These are phyloP conservation scores for Cyclanthera cordifolia DNA, from an alignment of 306 rosid species.

Conservation along the genomic window DNA sequence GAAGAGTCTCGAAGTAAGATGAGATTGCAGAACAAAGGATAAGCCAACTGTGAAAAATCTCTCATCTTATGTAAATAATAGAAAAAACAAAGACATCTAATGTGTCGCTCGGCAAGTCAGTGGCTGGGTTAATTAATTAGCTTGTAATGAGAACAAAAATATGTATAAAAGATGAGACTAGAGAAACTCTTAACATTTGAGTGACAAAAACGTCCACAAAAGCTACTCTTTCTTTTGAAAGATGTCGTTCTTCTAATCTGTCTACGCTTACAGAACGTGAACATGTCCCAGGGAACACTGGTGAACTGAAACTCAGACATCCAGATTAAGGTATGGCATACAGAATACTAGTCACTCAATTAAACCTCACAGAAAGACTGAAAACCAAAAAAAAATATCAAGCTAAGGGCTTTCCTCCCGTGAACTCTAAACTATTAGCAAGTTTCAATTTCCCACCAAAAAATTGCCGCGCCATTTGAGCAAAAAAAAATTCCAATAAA, in stretches of 20 bases:
- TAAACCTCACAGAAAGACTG: background rate
- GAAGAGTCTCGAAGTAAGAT: background rate
- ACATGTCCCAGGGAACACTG: background rate
- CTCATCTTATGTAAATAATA: background rate
- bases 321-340: background rate
- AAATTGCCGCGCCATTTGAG: background rate
- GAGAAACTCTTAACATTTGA: background rate
- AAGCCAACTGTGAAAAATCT: background rate
- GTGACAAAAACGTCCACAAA: background rate
- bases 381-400: background rate
- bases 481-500: background rate
- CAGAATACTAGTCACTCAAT: background rate
- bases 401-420: background rate
- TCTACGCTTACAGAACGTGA: background rate
- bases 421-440: background rate
- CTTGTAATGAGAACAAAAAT: conserved; percentile 1
- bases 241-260: background rate
- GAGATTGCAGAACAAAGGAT: background rate
- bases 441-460: conserved; percentile 1
- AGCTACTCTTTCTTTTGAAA: background rate
- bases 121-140: background rate
- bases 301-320: background rate
- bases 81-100: background rate
- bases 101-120: background rate
- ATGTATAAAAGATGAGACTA: background rate